Evolutionary conservation across 345 rosid genomes (phyloP).

Genomic region (Passiflora organensis): DNA sequence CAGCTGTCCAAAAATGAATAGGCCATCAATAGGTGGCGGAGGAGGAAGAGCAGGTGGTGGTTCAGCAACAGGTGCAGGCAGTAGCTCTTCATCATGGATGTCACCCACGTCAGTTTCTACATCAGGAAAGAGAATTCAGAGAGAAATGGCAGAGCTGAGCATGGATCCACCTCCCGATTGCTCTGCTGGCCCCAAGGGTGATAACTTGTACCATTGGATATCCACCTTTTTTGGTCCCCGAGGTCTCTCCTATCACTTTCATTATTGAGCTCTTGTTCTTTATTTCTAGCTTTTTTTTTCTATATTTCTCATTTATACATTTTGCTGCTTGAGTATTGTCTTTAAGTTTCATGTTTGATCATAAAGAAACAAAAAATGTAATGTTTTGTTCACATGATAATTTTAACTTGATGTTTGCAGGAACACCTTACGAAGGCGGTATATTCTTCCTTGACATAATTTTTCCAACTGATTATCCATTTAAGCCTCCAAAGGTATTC

Average conservation of each 20-base stretch:
- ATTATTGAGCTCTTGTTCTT: not conserved
- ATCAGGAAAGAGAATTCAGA: constrained; percentile 86
- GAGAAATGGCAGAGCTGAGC: constrained; percentile 80
- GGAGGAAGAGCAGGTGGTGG: constrained; percentile 11
- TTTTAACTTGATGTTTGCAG: constrained; percentile 30
- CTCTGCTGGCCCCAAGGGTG: constrained; percentile 91
- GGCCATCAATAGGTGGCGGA: not conserved
- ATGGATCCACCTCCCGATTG: constrained; percentile 70
- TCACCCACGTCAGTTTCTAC: constrained; percentile 76
- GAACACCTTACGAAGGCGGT: constrained; percentile 87
- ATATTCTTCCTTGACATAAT: constrained; percentile 71
- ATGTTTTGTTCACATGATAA: constrained; percentile 1
- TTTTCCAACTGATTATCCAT: constrained; percentile 83
- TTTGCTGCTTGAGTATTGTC: not conserved
- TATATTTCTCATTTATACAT: not conserved
- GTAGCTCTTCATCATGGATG: constrained; percentile 47
- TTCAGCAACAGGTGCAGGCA: constrained; percentile 28
- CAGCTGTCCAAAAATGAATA: not conserved
- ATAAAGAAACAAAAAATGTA: too few species aligned
- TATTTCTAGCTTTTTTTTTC: not conserved
- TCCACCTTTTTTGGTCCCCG: constrained; percentile 78
- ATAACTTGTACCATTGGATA: constrained; percentile 90
- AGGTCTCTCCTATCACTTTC: constrained; percentile 32
- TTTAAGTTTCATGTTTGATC: not conserved
- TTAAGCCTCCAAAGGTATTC: constrained; percentile 81